phyloP scores from a whole-genome alignment of 495 filamentous ascomycete genomes.

The Penicillium flavigenum region DNA sequence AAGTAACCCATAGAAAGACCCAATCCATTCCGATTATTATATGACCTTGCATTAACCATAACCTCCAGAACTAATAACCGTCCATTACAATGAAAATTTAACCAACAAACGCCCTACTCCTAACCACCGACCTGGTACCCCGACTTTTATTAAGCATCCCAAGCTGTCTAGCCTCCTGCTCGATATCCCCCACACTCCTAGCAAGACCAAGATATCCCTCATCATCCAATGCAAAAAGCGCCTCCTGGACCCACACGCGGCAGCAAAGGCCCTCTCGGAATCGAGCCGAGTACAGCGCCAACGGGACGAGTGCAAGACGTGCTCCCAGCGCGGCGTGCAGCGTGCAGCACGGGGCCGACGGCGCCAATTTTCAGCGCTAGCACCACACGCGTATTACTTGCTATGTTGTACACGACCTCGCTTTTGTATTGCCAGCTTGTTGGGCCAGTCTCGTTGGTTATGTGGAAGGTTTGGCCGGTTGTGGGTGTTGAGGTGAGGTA shows the following conservation, averaged over 20 bases:
- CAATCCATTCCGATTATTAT: conserved; percentile 15
- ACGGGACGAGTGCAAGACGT: conserved; percentile 20
- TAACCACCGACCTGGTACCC: conserved; percentile 5
- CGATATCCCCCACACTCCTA: conserved; percentile 17
- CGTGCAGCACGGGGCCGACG: conserved; percentile 23
- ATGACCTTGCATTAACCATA: conserved; percentile 1
- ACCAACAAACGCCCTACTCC: conserved; percentile 9
- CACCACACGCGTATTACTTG: conserved; percentile 7
- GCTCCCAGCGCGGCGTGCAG: conserved; percentile 22
- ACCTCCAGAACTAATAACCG: neutral
- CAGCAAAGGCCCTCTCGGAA: conserved; percentile 24
- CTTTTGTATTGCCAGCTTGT: conserved; percentile 20
- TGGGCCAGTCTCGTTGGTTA: conserved; percentile 18
- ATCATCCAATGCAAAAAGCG: conserved; percentile 27
- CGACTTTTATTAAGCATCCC: conserved; percentile 24
- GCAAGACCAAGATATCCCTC: conserved; percentile 27
- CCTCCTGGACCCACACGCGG: conserved; percentile 32
- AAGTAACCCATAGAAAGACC: conserved; percentile 15
- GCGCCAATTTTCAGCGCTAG: conserved; percentile 24
- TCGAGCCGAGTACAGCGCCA: conserved; percentile 20
- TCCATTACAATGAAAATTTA: conserved; percentile 5
- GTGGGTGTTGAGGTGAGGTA: conserved; percentile 23
- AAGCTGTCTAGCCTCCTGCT: conserved; percentile 22
- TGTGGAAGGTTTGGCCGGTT: conserved; percentile 17
- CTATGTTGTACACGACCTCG: conserved; percentile 9